Evolutionary conservation across 768 basidiomycete genomes (phyloP).

Genomic region (Cystobasidium onofrii): DNA sequence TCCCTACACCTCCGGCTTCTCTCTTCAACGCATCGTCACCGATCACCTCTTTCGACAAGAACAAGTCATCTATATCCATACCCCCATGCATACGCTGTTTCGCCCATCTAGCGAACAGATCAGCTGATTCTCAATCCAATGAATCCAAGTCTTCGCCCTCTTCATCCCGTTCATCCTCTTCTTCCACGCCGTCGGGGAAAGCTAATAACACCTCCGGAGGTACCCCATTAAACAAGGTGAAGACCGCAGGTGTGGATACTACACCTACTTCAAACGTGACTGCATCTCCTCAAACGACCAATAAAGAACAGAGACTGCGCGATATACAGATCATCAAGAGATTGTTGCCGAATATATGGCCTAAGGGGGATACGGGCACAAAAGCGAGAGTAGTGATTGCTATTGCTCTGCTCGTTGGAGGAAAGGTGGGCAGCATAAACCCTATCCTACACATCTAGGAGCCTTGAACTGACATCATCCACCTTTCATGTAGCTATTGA

Average conservation of each 20-base stretch:
- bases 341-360: slow-evolving; percentile 88
- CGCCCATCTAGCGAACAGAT: background rate
- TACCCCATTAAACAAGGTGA: background rate
- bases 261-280: background rate
- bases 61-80: background rate
- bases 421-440: slow-evolving; percentile 60
- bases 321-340: slow-evolving; percentile 82
- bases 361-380: slow-evolving; percentile 62
- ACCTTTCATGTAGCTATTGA: slow-evolving; percentile 58
- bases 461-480: background rate
- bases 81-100: background rate
- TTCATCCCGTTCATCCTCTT: background rate
- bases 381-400: slow-evolving; percentile 74
- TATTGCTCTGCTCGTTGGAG: slow-evolving; percentile 65
- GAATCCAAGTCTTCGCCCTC: background rate
- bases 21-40: background rate
- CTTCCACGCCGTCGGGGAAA: background rate
- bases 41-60: background rate
- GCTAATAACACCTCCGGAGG: background rate
- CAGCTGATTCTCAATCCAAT: background rate
- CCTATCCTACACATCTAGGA: background rate
- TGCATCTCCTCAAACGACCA: background rate
- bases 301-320: slow-evolving; percentile 56
- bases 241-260: background rate
- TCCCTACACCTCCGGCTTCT: background rate